Evolutionary conservation across 2,329 filamentous ascomycete genomes (phyloP).

Genomic region (Nigrospora oryzae): DNA sequence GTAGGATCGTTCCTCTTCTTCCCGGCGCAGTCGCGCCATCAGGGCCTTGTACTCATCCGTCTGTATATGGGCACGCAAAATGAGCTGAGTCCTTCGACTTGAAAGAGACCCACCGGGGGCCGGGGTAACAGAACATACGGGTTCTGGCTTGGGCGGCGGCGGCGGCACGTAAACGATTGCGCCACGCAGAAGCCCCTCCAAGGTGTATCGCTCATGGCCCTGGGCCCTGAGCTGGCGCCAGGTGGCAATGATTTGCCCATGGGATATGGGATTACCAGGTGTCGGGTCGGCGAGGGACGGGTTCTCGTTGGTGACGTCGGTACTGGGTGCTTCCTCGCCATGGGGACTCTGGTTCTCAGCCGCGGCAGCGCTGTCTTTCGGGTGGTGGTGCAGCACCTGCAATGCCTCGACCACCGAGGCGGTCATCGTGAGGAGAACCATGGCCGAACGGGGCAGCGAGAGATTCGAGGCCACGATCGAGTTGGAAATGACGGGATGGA

Average conservation of each 20-base stretch:
- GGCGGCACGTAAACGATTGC: slow-evolving; percentile 69
- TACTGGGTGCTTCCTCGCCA: slow-evolving; percentile 34
- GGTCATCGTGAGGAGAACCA: slow-evolving; percentile 77
- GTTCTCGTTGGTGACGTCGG: slow-evolving; percentile 27
- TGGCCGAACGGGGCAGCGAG: slow-evolving; percentile 20
- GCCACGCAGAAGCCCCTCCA: slow-evolving; percentile 66
- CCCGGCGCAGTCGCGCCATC: slow-evolving; percentile 75
- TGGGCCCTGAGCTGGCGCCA: slow-evolving; percentile 41
- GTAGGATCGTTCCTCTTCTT: slow-evolving; percentile 78
- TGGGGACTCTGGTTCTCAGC: slow-evolving; percentile 1
- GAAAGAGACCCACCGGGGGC: no score
- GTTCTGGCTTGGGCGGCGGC: slow-evolving; percentile 69
- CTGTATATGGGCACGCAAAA: slow-evolving; percentile 27
- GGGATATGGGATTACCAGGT: slow-evolving; percentile 62
- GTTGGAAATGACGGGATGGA: no score
- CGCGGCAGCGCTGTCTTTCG: slow-evolving; percentile 1
- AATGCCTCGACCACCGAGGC: slow-evolving; percentile 57
- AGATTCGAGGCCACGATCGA: no score
- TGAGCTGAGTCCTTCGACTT: no score
- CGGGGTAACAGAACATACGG: slow-evolving; percentile 40
- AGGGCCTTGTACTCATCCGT: slow-evolving; percentile 76
- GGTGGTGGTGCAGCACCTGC: slow-evolving; percentile 20
- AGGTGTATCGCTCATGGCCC: slow-evolving; percentile 29
- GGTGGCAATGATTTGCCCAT: slow-evolving; percentile 58
- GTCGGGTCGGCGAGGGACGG: slow-evolving; percentile 40